Conservation (phyloP, 2,329 filamentous ascomycete species). For the Aspergillus puulaauensis region DNA sequence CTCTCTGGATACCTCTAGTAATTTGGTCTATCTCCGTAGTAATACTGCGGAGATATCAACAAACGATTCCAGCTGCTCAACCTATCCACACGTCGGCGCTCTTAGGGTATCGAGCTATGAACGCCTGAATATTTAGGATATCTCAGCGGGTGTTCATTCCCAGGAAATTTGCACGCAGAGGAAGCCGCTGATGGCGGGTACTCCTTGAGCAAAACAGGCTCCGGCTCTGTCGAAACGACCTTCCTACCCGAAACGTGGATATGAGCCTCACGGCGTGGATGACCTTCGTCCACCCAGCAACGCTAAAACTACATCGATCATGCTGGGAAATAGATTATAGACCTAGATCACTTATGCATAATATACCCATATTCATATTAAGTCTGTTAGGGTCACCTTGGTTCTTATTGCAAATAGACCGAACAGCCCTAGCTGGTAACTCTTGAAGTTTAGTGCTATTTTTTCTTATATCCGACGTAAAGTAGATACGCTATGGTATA, state of each 20-base stretch:
- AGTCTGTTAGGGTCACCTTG: background rate
- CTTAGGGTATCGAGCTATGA: background rate
- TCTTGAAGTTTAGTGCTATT: background rate
- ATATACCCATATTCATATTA: background rate
- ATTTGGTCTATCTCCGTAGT: background rate
- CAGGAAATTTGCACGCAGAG: too few species aligned
- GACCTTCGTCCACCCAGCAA: background rate
- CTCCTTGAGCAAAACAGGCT: too few species aligned
- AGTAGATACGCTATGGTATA: background rate
- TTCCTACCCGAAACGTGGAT: background rate
- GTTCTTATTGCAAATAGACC: too few species aligned
- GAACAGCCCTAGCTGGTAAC: too few species aligned
- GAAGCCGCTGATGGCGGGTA: too few species aligned
- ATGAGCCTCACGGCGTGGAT: background rate
- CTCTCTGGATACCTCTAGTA: background rate
- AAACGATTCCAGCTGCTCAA: background rate
- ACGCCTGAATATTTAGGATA: too few species aligned
- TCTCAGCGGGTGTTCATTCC: too few species aligned
- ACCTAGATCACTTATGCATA: background rate
- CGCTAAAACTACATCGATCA: background rate
- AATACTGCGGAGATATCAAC: background rate
- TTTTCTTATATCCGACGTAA: background rate
- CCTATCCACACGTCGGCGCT: background rate
- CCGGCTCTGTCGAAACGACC: background rate
- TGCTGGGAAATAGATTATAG: background rate